Conservation (phyloP, 2,329 filamentous ascomycete genomes). For the Pseudopithomyces maydicus region DNA sequence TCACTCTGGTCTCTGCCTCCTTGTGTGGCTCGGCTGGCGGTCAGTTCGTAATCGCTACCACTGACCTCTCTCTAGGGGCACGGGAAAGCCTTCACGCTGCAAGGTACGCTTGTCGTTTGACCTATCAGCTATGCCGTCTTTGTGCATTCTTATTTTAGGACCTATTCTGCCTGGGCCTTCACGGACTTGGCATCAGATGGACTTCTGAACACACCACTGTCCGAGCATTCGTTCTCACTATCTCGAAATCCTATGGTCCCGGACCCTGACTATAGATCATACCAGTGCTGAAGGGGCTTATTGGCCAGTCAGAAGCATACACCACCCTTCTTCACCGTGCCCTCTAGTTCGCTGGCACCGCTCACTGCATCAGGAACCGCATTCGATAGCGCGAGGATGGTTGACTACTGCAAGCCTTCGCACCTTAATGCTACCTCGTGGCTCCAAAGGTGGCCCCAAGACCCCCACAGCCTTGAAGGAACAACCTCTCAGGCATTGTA, state of each 20-base stretch:
- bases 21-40: conserved; percentile 1
- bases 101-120: neutral
- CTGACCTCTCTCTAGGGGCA: neutral
- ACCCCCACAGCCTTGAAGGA: neutral
- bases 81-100: neutral
- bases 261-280: neutral
- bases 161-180: neutral
- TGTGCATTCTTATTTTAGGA: conserved; percentile 2
- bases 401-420: conserved; percentile 4
- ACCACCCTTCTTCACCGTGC: neutral
- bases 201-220: neutral
- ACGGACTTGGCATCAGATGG: neutral
- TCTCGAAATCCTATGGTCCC: neutral
- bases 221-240: neutral
- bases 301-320: neutral
- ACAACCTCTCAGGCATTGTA: neutral
- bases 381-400: conserved; percentile 3
- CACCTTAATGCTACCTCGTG: neutral
- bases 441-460: neutral
- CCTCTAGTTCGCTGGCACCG: neutral
- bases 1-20: neutral
- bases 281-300: neutral
- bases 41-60: conserved; percentile 2
- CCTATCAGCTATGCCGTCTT: neutral
- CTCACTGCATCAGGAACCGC: conserved; percentile 4